Evolutionary conservation across 2,329 filamentous ascomycete species (phyloP).

Genomic region (Sporothrix globosa): DNA sequence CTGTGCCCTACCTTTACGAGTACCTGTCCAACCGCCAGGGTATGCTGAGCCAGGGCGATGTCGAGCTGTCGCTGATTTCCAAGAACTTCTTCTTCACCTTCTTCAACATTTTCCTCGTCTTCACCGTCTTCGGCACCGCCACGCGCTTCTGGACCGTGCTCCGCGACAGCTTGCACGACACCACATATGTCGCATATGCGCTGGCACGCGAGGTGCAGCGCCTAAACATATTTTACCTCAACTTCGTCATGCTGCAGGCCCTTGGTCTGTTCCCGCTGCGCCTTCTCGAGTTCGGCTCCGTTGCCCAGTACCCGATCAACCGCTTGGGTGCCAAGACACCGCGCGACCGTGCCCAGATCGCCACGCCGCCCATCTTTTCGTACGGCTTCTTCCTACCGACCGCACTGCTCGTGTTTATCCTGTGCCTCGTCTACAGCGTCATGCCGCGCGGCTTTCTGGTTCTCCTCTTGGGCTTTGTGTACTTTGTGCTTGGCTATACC

Average conservation of each 20-base stretch:
- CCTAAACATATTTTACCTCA: constrained; percentile 84
- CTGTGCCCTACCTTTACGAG: constrained; percentile 92
- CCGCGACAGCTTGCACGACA: constrained; percentile 74
- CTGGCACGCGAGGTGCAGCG: constrained; percentile 75
- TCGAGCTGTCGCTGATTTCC: constrained; percentile 91
- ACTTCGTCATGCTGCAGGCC: constrained; percentile 90
- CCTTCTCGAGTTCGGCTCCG: constrained; percentile 84
- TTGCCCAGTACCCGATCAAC: constrained; percentile 80
- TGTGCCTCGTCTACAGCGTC: constrained; percentile 93
- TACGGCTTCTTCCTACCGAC: constrained; percentile 97
- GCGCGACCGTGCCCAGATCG: constrained; percentile 81
- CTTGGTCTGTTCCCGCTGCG: constrained; percentile 93
- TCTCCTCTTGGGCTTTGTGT: constrained; percentile 78
- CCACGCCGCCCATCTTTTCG: constrained; percentile 82
- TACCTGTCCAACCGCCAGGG: constrained; percentile 90
- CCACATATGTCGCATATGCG: constrained; percentile 72
- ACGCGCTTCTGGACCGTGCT: constrained; percentile 72
- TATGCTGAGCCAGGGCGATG: constrained; percentile 91
- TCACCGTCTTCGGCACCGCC: constrained; percentile 84
- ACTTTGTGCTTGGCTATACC: constrained; percentile 82
- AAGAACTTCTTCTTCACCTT: constrained; percentile 99
- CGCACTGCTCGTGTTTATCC: constrained; percentile 88
- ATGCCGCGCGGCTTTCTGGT: constrained; percentile 79
- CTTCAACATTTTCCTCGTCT: constrained; percentile 97
- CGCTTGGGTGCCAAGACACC: constrained; percentile 81